Base-by-base conservation (phyloP, 1,284 basidiomycete species). In the Takashimella koratensis region DNA sequence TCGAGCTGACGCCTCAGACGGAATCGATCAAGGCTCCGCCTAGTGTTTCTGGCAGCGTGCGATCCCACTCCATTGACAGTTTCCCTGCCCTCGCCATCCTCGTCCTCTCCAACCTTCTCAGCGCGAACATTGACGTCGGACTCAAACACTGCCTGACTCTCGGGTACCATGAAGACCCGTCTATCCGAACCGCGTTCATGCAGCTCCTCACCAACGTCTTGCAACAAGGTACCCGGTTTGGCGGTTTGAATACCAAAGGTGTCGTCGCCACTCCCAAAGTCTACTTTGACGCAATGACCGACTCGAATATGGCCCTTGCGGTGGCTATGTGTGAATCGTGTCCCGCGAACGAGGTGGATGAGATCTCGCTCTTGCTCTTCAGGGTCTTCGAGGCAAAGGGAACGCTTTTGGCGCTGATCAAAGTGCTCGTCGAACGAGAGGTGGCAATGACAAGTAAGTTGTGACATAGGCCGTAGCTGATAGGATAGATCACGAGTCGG, bases 131-230 rank as follows among this genome's bases (percentile, higher is more conserved):
- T 26, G 89, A 95, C 65, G 87, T 84, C 59, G 91, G 90, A 12
- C 83, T 95, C 63, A 92, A 93, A 72, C 89, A 92, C 70, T 92
- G 88, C 66, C 81, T 95, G 24, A 78, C 84, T 2, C 77, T 90
- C 52, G 89, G 87, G 3, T 93, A 91, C 64, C 86, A 90, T 64
- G 76, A 80, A 24, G 87, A 94, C 66, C 78, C 81, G 16, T 76
- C 82, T 24, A 86, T 88, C 65, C 84, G 90, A 36, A 81, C 84
- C 3, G 89, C 92, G 22, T 95, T 94, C 67, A 85, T 90, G 50
- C 85, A 88, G 67, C 85, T 93, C n/a, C 90, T 94, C 73, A 85
- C 88, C 45, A 83, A 87, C 46, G 89, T 93, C 3, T 81, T 96
- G 48, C 82, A 85, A 13, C 86, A 88, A 64, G 90, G 89, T 19